Evolutionary conservation across 768 basidiomycete species (phyloP), one percentile per base, ranked within the genome.

Genomic region (Vishniacozyma victoriae): DNA sequence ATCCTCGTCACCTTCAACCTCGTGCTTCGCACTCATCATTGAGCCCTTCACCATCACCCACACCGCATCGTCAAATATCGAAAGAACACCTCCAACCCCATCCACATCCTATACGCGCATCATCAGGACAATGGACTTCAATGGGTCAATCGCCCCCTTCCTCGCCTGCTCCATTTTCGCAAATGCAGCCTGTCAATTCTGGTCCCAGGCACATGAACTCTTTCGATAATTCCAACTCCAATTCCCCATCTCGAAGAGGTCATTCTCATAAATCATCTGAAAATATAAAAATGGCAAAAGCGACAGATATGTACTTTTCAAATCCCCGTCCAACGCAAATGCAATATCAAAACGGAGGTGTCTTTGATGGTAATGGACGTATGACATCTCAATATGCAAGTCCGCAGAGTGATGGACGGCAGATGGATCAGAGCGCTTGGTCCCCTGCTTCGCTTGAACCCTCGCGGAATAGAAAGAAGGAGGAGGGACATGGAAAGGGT

Each of bases 401-500:
- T 9, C n/a, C 9, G 9, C 29, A 33, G 9, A 9, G 29, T 33
- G 29, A 33, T n/a, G 9, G 29, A n/a, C 29, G 29, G 29, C 29
- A 33, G 29, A 9, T 9, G 29, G 9, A 33, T 9, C 29, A n/a
- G 29, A 9, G n/a, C 9, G 29, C 29, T 33, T n/a, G n/a, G n/a
- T n/a, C n/a, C n/a, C n/a, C n/a, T n/a, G n/a, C n/a, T n/a, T n/a
- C n/a, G n/a, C n/a, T n/a, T n/a, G n/a, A n/a, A n/a, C 29, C 29
- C 9, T n/a, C 29, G n/a, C 9, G n/a, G 29, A 33, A 33, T 33
- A n/a, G 9, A n/a, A 43, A 35, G 19, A 38, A 46, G 15, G 50
- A 52, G 18, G 50, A 37, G 3, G 27, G 25, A 16, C 52, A 53
- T 48, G 52, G 52, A 11, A 53, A 53, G n/a, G 52, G 52, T 11